phyloP scores from a whole-genome alignment of 352 stramenopile species.

The Globisporangium alternatum region DNA sequence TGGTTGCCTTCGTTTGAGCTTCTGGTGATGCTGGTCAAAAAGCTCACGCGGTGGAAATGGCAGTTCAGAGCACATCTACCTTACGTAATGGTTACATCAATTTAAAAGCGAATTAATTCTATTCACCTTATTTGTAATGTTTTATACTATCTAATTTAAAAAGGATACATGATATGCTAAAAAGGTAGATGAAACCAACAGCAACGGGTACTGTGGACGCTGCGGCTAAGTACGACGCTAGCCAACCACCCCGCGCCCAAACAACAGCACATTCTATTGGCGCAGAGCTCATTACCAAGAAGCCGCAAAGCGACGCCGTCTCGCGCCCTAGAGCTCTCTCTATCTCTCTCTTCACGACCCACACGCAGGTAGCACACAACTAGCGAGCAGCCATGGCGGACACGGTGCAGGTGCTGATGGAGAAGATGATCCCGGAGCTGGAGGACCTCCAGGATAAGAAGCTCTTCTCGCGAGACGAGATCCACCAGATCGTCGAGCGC shows the following conservation, averaged over 20 bases:
- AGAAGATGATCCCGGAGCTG: slow-evolving; percentile 93
- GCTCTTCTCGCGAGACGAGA: slow-evolving; percentile 85
- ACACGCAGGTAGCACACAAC: slow-evolving; percentile 4
- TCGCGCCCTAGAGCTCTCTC: neutral
- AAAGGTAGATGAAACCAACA: neutral
- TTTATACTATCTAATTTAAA: neutral
- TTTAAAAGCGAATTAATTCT: neutral
- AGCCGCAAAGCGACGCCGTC: slow-evolving; percentile 4
- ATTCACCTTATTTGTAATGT: neutral
- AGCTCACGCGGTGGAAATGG: neutral
- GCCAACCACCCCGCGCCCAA: neutral
- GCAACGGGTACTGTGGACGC: neutral
- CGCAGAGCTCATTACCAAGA: slow-evolving; percentile 12
- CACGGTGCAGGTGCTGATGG: slow-evolving; percentile 91
- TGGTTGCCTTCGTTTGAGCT: neutral
- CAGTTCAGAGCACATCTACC: neutral
- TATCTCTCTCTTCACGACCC: neutral
- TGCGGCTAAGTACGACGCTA: slow-evolving; percentile 17
- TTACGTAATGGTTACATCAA: neutral
- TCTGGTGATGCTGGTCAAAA: slow-evolving; percentile 13
- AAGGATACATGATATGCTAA: neutral
- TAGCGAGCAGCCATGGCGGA: slow-evolving; percentile 80
- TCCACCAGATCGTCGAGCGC: slow-evolving; percentile 88
- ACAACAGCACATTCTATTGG: slow-evolving; percentile 14
- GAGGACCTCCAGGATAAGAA: slow-evolving; percentile 89